phyloP scores from a whole-genome alignment of 73 alveolate genomes.

The Paramecium bursaria region DNA sequence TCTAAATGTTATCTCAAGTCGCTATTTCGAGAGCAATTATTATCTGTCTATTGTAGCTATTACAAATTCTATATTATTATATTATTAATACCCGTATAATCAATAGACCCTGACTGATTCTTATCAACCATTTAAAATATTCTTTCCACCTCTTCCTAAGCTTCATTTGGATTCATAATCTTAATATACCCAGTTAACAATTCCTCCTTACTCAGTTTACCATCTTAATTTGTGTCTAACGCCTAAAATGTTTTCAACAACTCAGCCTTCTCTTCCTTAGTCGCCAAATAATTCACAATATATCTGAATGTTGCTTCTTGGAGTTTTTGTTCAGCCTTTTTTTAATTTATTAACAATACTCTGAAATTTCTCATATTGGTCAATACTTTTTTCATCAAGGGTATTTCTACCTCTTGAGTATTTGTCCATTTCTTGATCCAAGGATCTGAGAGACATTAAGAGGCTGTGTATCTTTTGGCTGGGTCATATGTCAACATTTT shows the following conservation, averaged over 20 bases:
- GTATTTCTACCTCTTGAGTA: conserved; percentile 12
- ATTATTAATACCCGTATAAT: conserved; percentile 43
- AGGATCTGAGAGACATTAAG: conserved; percentile 78
- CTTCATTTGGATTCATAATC: conserved; percentile 7
- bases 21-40: conserved; percentile 34
- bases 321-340: conserved; percentile 32
- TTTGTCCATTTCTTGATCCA: conserved; percentile 68
- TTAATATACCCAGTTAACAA: conserved; percentile 67
- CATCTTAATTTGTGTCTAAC: conserved; percentile 77
- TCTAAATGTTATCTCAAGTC: conserved; percentile 64
- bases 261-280: conserved; percentile 61
- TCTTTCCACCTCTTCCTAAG: conserved; percentile 56
- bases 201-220: conserved; percentile 79
- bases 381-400: conserved; percentile 32
- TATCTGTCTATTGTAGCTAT: conserved; percentile 60
- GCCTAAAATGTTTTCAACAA: conserved; percentile 71
- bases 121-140: conserved; percentile 34
- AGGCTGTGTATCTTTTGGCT: conserved; percentile 71
- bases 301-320: conserved; percentile 58
- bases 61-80: conserved; percentile 25
- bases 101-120: conserved; percentile 33
- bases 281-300: conserved; percentile 57
- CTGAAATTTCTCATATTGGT: conserved; percentile 50
- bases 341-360: neutral
- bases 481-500: conserved; percentile 77